Base-by-base conservation (phyloP, 495 filamentous ascomycete species). In the Aspergillus diversus region DNA sequence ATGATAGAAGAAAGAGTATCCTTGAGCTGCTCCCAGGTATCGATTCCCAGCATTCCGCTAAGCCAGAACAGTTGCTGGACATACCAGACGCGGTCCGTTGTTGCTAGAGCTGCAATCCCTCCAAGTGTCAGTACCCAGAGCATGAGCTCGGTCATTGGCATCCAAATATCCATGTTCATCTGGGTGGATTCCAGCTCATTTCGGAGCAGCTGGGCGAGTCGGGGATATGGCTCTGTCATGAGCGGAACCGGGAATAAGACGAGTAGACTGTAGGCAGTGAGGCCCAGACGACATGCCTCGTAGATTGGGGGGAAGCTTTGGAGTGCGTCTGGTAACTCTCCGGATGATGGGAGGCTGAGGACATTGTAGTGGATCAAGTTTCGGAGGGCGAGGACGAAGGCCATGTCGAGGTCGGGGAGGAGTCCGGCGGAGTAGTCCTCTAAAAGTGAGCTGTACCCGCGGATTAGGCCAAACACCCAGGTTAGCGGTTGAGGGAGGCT, bases 41-140 rank as follows among this genome's bases (percentile, higher is more conserved):
- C 39, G 35, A 57, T 31, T 1, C 55, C 55, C 33, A 43, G 15
- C 6, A 57, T 27, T 27, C 35, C 21, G 3, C 27, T 7, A 0
- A 57, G 39, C 37, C 35, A 57, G 4, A 15, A 7, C n/a, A 57
- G n/a, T 9, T 46, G 55, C 2, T 31, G 9, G 9, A 46, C 55
- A 27, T 57, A 57, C 55, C 55, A 57, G 6, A 37, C 13, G 7
- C 55, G 55, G 27, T 57, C 16, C 37, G n/a, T 33, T 0, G 55
- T 57, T 12, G 21, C 55, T 5, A 43, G 9, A n/a, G 55, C n/a
- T 5, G 55, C 35, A 4, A 57, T 57, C 9, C 55, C 55, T 21
- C 55, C 55, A 3, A 57, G n/a, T 37, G 32, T 57, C 55, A 57
- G 13, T 11, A 46, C 55, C 55, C 55, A 57, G 17, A 57, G 35